Evolutionary conservation across 345 rosid species (phyloP), one percentile per base, ranked within the genome.

Genomic region (Trapa bicornis): DNA sequence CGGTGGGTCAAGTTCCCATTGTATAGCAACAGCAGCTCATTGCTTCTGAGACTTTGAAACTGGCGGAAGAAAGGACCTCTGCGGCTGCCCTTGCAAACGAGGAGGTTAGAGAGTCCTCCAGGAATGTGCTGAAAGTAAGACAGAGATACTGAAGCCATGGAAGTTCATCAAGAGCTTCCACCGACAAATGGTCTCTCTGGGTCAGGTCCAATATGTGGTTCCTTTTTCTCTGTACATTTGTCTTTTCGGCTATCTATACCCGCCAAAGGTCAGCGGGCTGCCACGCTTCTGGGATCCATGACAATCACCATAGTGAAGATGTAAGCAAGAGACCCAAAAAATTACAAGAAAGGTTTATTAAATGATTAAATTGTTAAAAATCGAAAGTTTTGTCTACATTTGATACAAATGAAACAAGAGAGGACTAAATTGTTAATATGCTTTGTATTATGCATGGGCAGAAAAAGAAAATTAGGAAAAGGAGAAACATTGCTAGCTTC

Each of bases 201-300:
- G 62, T 11, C 62, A 22, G 10, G 32, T 58, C 15, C 1, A 48
- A 22, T 37, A 36, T 35, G 10, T 36, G 36, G 17, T 36, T 50
- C 61, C 38, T 52, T 32, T 41, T 37, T 35, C 70, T 67, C 29
- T 15, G 1, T 33, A 39, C 43, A 33, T 56, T 12, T n/a, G 3
- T 15, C 38, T 4, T 54, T 36, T 57, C 3, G 33, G 47, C 8
- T 13, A 50, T 36, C 57, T 1, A 9, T 45, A 37, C 53, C 71
- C 22, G 22, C 64, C 68, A 71, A 77, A 74, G 86, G 72, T 80
- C 72, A 69, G 22, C 68, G 70, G 43, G 48, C 65, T 68, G 87
- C 84, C 87, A 83, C 86, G 84, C 72, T 63, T 69, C 37, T 32
- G 4, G 33, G 45, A 8, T 65, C 36, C 52, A 37, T 33, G 12